Conservation (phyloP, 768 basidiomycete genomes). For the Boletus sp. region DNA sequence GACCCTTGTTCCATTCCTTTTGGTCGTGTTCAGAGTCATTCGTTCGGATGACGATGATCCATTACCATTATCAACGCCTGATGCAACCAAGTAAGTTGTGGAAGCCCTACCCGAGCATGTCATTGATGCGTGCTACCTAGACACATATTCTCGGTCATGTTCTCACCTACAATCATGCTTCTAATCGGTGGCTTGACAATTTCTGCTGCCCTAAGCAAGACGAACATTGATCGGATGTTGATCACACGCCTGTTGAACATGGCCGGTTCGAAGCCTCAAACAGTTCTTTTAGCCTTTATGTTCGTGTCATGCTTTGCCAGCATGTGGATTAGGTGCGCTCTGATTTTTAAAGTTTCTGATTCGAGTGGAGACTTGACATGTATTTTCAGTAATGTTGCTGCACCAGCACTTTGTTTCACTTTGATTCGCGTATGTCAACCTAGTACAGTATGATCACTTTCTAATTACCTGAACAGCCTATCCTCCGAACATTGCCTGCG, state of each 20-base stretch:
- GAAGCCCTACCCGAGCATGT: not conserved
- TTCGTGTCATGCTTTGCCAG: conserved; percentile 94
- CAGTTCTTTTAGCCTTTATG: conserved; percentile 93
- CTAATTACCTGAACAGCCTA: conserved; percentile 59
- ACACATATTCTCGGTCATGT: conserved; percentile 93
- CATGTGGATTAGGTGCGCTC: conserved; percentile 95
- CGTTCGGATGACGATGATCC: conserved; percentile 48
- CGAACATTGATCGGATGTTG: conserved; percentile 87
- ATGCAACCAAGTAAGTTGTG: conserved; percentile 79
- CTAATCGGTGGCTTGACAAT: conserved; percentile 98
- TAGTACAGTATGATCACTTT: not conserved
- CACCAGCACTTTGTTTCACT: conserved; percentile 95
- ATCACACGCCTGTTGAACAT: conserved; percentile 89
- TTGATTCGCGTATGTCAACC: conserved; percentile 74
- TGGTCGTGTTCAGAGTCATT: conserved; percentile 83
- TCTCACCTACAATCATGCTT: conserved; percentile 97
- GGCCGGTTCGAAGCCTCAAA: conserved; percentile 84
- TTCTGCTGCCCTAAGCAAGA: conserved; percentile 93
- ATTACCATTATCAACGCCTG: conserved; percentile 50
- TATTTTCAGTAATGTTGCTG: conserved; percentile 82
- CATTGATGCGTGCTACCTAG: conserved; percentile 37
- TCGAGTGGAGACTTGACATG: conserved; percentile 3
- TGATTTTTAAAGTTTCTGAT: not conserved
- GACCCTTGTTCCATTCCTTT: conserved; percentile 79
- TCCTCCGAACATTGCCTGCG: conserved; percentile 85